phyloP scores from a whole-genome alignment of 192 early-diverging fungal genomes.

The Ambispora gerdemannii region DNA sequence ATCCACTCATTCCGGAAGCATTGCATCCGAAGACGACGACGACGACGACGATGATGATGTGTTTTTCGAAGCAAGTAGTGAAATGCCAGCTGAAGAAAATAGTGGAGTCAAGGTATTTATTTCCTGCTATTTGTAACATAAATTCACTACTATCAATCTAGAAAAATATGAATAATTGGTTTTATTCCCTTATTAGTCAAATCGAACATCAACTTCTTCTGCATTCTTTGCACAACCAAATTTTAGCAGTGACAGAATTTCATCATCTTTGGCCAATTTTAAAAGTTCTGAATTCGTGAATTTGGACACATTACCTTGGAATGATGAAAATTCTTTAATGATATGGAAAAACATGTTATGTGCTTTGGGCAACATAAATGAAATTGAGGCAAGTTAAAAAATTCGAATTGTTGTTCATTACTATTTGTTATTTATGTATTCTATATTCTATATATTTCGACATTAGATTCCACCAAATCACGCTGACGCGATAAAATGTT shows the following conservation, averaged over 20 bases:
- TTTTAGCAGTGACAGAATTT: constrained; percentile 45
- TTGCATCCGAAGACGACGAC: constrained; percentile 24
- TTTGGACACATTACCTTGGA: constrained; percentile 45
- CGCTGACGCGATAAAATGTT: constrained; percentile 59
- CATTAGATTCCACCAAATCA: constrained; percentile 56
- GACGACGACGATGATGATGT: constrained; percentile 22
- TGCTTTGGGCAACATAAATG: constrained; percentile 69
- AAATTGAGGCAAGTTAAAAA: constrained; percentile 50
- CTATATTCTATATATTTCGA: background rate
- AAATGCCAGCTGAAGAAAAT: constrained; percentile 14
- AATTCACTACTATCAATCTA: no score
- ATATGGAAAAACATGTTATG: constrained; percentile 82
- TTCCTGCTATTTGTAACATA: no score
- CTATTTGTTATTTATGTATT: background rate
- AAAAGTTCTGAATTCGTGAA: constrained; percentile 57
- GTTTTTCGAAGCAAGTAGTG: constrained; percentile 25
- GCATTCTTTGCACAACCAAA: constrained; percentile 27
- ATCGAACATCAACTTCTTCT: constrained; percentile 38
- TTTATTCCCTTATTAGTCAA: constrained; percentile 35
- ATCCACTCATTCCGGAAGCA: constrained; percentile 27
- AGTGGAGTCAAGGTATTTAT: constrained; percentile 12
- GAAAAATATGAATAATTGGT: no score
- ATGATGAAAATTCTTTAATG: constrained; percentile 38
- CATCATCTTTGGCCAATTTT: constrained; percentile 46
- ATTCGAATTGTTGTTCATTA: no score